Conservation (phyloP, 2,329 filamentous ascomycete species). For the Neopestalotiopsis sp. region DNA sequence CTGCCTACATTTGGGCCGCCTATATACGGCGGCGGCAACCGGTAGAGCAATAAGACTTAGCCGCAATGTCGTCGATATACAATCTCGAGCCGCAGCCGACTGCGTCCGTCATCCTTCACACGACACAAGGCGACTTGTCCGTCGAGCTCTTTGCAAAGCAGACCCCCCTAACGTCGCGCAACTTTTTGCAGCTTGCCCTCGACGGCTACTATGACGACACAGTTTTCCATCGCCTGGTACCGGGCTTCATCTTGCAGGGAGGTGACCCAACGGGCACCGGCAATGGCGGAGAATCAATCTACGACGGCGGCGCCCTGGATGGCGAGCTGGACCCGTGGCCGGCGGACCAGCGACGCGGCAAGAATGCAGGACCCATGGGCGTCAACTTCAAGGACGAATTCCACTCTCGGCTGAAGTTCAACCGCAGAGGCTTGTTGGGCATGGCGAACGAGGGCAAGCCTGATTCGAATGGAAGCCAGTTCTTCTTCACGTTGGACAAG, state of each 20-base stretch:
- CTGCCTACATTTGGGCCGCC: background rate
- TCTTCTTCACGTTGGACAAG: conserved; percentile 91
- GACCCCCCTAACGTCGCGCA: conserved; percentile 86
- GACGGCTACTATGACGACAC: conserved; percentile 96
- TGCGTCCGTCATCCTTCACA: conserved; percentile 88
- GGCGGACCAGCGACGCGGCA: conserved; percentile 67
- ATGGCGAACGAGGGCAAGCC: conserved; percentile 88
- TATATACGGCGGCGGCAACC: background rate
- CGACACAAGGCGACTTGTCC: conserved; percentile 85
- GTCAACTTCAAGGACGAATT: conserved; percentile 82
- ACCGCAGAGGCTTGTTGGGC: conserved; percentile 85
- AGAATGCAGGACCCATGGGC: conserved; percentile 63
- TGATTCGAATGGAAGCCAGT: conserved; percentile 91
- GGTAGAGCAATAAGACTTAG: background rate
- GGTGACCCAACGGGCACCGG: conserved; percentile 94
- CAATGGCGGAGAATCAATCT: conserved; percentile 89
- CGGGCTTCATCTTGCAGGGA: conserved; percentile 91
- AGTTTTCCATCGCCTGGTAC: conserved; percentile 90
- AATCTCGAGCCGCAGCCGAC: conserved; percentile 95
- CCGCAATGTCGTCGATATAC: conserved; percentile 82
- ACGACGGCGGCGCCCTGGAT: conserved; percentile 79
- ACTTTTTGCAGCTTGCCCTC: conserved; percentile 93
- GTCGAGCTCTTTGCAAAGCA: conserved; percentile 96
- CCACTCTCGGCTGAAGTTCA: conserved; percentile 91
- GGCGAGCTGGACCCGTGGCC: conserved; percentile 75